Percentiles rank a stretch among this genome's conserved stretches.
Evolutionary conservation across 139 green algal species (phyloP).

Genomic region (Chlorella sp.): DNA sequence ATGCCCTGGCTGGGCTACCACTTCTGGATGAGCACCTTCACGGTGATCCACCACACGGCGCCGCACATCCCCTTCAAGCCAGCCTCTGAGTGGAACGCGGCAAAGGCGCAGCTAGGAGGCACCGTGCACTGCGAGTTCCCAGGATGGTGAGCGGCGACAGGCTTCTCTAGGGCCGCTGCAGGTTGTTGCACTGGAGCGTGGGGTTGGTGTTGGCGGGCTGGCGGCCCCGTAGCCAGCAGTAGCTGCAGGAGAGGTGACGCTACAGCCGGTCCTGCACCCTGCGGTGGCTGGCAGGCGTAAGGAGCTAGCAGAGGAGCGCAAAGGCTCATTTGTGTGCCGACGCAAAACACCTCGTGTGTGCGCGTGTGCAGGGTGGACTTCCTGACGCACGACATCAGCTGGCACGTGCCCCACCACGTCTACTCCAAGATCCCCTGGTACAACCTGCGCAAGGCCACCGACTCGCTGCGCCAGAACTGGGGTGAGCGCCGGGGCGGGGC

Average conservation of each 20-base stretch:
- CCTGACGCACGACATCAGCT: slow-evolving; percentile 93
- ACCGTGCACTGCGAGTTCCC: slow-evolving; percentile 98
- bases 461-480: slow-evolving; percentile 78
- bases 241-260: too few species aligned
- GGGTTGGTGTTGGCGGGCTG: too few species aligned
- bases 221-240: too few species aligned
- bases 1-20: slow-evolving; percentile 98
- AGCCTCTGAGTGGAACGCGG: slow-evolving; percentile 82
- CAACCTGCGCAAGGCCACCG: slow-evolving; percentile 76
- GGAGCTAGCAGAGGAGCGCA: too few species aligned
- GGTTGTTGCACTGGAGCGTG: too few species aligned
- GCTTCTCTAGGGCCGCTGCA: too few species aligned
- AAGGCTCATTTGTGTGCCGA: too few species aligned
- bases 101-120: slow-evolving; percentile 81
- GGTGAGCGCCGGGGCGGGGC: too few species aligned
- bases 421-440: slow-evolving; percentile 93
- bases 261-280: too few species aligned
- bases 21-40: slow-evolving; percentile 99
- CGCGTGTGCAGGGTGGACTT: slow-evolving; percentile 88
- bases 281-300: too few species aligned
- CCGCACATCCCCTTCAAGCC: slow-evolving; percentile 98
- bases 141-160: slow-evolving; percentile 36
- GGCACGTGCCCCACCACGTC: slow-evolving; percentile 96
- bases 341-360: too few species aligned
- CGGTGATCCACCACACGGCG: slow-evolving; percentile 95